phyloP scores from a whole-genome alignment of 345 rosid genomes.

The Iberis pinnata region DNA sequence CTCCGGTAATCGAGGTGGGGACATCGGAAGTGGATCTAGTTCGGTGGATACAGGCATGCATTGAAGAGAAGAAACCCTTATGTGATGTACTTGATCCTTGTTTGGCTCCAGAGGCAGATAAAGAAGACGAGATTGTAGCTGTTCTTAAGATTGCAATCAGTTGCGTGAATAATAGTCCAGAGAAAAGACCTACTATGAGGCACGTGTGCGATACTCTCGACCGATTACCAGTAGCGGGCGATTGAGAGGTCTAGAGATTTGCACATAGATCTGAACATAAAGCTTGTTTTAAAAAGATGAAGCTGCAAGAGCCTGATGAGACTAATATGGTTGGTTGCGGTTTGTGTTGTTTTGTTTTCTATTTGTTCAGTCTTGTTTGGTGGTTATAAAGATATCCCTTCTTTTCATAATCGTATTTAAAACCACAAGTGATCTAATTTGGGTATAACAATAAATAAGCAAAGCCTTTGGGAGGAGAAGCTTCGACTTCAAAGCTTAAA shows the following conservation, averaged over 20 bases:
- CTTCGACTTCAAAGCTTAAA: conserved; percentile 16
- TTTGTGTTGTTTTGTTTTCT: conserved; percentile 5
- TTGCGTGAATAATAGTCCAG: conserved; percentile 66
- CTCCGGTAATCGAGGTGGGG: conserved; percentile 48
- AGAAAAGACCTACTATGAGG: conserved; percentile 84
- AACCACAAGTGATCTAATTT: conserved; percentile 19
- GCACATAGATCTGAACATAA: conserved; percentile 14
- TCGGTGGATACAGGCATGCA: conserved; percentile 75
- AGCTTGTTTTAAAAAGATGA: conserved; percentile 11
- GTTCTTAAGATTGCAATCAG: conserved; percentile 83
- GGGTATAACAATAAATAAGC: conserved; percentile 1
- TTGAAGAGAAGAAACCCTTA: conserved; percentile 81
- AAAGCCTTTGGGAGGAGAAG: background rate
- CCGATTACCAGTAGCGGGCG: conserved; percentile 38
- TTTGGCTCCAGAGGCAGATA: conserved; percentile 57
- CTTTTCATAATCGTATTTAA: conserved; percentile 14
- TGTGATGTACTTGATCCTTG: conserved; percentile 74
- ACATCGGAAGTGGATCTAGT: conserved; percentile 65
- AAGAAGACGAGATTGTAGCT: conserved; percentile 77
- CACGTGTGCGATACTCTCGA: conserved; percentile 55
- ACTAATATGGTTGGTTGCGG: conserved; percentile 17
- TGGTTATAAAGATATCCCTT: conserved; percentile 18
- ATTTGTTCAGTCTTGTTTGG: conserved; percentile 4
- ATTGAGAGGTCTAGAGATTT: conserved; percentile 29
- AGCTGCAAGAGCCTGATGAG: conserved; percentile 6